Evolutionary conservation across 768 basidiomycete genomes (phyloP), one percentile per base, ranked within the genome.

Genomic region (Trametes gibbosa): DNA sequence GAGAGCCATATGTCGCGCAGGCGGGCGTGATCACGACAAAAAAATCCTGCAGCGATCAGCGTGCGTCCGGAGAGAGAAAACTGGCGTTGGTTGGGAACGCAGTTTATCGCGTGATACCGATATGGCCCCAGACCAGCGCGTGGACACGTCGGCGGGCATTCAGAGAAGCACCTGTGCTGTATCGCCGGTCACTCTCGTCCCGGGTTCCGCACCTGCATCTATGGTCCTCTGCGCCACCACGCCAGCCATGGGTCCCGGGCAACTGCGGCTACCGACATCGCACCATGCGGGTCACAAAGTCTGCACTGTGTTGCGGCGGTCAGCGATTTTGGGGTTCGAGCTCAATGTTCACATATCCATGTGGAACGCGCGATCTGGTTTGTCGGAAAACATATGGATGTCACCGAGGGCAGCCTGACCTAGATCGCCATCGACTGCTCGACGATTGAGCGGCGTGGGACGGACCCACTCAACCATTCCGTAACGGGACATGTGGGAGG

Each of bases 51-150:
- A 40, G 14, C 40, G 56, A 50, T 50, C 49, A 58, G 49, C 52
- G 32, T 25, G 46, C 42, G 29, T 39, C 53, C 46, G 47, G 52
- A 29, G 46, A 43, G 27, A 19, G 37, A 21, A 35, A 25, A 34
- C 21, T 39, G 29, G 40, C 17, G 10, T 39, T 16, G 10, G 39
- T 32, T 49, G 8, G 39, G 48, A 34, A 35, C 34, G 34, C 25
- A 2, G 17, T 32, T 34, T 21, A 40, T 40, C 58, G 39, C 58
- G 47, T 59, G 58, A 59, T 59, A 24, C 21, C 50, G 58, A 41
- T 49, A 42, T 23, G 47, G 25, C 21, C 43, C 17, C 45, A 35
- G 23, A 5, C 35, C 19, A 17, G 46, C 54, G 54, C 54, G 46
- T 55, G 54, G 46, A 5, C 21, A 39, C 12, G 29, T 46, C 53